A percentile compares a stretch with the other conserved stretches of the same genome.
These are phyloP conservation scores for Trichoderma polysporum DNA, from an alignment of 2,329 filamentous ascomycete species.

Conservation along the genomic window DNA sequence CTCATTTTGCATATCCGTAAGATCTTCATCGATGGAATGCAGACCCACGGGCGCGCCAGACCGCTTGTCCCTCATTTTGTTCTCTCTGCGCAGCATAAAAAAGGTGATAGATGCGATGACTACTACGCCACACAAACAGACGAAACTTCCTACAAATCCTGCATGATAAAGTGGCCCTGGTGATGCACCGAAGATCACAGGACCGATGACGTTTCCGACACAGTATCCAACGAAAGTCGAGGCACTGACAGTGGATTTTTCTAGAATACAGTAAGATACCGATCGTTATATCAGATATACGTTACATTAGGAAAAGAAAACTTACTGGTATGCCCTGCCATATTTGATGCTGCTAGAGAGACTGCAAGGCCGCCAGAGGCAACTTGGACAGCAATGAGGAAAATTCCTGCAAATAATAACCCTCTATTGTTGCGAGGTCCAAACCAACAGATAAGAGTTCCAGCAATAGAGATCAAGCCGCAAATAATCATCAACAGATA, in stretches of 20 bases:
- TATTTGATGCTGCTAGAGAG: conserved; percentile 2
- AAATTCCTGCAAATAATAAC: neutral
- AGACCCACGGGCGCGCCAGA: neutral
- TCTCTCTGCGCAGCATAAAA: neutral
- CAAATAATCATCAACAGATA: neutral
- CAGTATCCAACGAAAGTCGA: conserved; percentile 6
- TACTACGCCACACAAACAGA: neutral
- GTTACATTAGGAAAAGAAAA: neutral
- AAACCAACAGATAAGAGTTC: conserved; percentile 1
- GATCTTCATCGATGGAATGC: neutral
- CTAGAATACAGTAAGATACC: neutral
- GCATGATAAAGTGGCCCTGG: neutral
- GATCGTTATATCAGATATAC: neutral
- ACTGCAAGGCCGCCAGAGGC: conserved; percentile 3
- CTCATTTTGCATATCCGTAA: neutral
- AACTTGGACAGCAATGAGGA: conserved; percentile 2
- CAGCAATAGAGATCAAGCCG: neutral
- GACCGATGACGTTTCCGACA: conserved; percentile 3
- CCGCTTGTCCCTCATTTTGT: neutral
- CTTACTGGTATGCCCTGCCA: conserved; percentile 10
- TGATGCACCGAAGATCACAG: neutral
- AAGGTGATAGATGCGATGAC: neutral
- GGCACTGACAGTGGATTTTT: conserved; percentile 7
- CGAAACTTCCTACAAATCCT: neutral
- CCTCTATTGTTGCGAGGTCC: neutral